Evolutionary conservation across 2,329 filamentous ascomycete genomes (phyloP), one percentile per base, ranked within the genome.

Genomic region (Bipolaris bicolor): DNA sequence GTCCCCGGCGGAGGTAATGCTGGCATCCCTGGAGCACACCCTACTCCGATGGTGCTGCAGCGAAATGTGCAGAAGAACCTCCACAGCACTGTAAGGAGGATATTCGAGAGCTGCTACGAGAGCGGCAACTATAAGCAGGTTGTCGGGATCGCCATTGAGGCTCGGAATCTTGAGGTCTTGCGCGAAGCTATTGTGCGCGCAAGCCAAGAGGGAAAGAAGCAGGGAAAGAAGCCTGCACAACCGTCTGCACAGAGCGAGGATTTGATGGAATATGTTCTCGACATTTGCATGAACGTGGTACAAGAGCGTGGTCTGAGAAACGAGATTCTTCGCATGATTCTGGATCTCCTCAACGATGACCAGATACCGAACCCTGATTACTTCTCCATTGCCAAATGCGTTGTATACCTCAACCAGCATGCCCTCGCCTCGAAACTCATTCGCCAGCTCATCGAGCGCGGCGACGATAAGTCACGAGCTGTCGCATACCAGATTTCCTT

Each of bases 401-500:
- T 97, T 29, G 94, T 99, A 36, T 97, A 98, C 70, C 85, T 99
- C 16, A 90, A 97, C 74, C 91, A 96, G 66, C 90, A 97, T 71
- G 89, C 91, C 47, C 90, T 97, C 82, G 95, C 95, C 0, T 93
- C 92, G 9, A 86, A 86, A 61, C 93, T 99, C 78, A 86, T 99
- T 40, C 86, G 86, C 49, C 88, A 91, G 66, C 84, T 99, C 20
- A 88, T 98, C 9, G 84, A 90, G 60, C 90, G 90, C 63, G 91
- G 88, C 5, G 91, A 96, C 65, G 83, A 87, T 49, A 87, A 87
- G 58, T 92, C 92, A 0, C 86, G 91, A 15, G 90, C 93, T 18
- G 89, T 91, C 48, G 95, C 95, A 16, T 99, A 98, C 76, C 95
- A 99, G 76, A 96, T 99, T 55, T 95, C 94, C 1, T 99, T 99